Conservation (phyloP, 345 rosid genomes). For the Populus davidiana region DNA sequence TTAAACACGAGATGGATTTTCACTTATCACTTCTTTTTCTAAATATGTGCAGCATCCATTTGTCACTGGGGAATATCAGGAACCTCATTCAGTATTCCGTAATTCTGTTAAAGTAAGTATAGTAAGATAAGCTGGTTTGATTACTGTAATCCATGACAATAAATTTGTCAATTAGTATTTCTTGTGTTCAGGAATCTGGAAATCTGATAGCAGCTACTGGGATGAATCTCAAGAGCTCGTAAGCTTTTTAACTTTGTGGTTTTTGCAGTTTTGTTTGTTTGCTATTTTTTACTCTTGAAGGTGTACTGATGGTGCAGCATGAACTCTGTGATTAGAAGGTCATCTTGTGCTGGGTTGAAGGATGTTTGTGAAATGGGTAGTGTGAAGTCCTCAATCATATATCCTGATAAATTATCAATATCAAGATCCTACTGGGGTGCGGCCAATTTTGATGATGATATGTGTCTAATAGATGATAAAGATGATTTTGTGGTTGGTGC, state of each 20-base stretch:
- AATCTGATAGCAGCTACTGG: conserved; percentile 42
- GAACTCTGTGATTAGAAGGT: conserved; percentile 51
- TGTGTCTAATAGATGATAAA: conserved; percentile 50
- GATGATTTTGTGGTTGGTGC: conserved; percentile 56
- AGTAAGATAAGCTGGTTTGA: conserved; percentile 11
- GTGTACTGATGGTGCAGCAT: conserved; percentile 38
- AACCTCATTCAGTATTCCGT: conserved; percentile 39
- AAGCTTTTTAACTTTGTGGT: conserved; percentile 28
- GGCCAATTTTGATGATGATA: conserved; percentile 26
- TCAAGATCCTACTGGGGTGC: conserved; percentile 19
- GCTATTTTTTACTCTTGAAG: conserved; percentile 16
- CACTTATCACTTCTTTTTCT: conserved; percentile 18
- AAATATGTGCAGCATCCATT: conserved; percentile 33
- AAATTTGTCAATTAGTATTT: conserved; percentile 12
- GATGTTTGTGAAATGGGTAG: conserved; percentile 30
- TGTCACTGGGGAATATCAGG: conserved; percentile 41
- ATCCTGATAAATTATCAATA: conserved; percentile 35
- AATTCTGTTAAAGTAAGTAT: conserved; percentile 52
- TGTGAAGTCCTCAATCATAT: conserved; percentile 21
- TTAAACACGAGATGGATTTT: neutral
- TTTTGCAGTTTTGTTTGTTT: neutral
- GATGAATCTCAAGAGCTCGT: conserved; percentile 52
- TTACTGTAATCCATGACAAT: conserved; percentile 20
- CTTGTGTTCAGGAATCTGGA: conserved; percentile 51
- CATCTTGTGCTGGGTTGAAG: conserved; percentile 65